Evolutionary conservation across 208 protist genomes (phyloP), one percentile per base, ranked within the genome.

Genomic region (Trypanosoma brucei): DNA sequence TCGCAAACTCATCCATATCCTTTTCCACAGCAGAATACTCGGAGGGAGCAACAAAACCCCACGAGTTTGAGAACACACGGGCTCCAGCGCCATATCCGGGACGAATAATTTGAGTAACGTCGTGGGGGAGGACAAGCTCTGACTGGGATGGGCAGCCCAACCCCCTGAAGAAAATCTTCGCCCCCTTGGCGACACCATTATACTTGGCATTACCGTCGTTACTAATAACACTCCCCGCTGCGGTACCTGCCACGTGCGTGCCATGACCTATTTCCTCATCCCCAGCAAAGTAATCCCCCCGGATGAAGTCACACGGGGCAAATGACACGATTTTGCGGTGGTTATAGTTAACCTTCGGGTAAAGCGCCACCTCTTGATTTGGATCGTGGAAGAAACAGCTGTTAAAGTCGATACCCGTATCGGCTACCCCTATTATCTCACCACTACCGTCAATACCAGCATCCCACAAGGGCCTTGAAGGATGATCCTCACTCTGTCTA

Each of bases 281-380:
- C 9, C 67, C 67, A 56, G 62, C 42, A 14, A 40, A 38, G 45
- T 55, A 57, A 33, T 63, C 55, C 5, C 48, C 67, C 45, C 40
- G 39, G 58, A 48, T 13, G 22, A 61, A 34, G 52, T 71, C 35
- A 61, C 66, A 87, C 3, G 62, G 58, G 4, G 72, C 52, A 73
- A 88, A 91, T 30, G 83, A 89, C 9, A 94, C 22, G 9, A 98
- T 68, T 59, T 95, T 97, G 5, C 93, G 81, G 51, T 97, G 93
- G 2, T 65, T 51, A 8, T n/a, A 1, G 74, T 84, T 95, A 2
- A 84, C 37, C 2, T 77, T 46, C 2, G 90, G 88, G 70, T 89
- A 95, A 42, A 84, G 66, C 33, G 84, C 76, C 3, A 95, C 76
- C 0, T 30, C 3, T 37, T 81, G 55, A 1, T 66, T 49, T 9